These are phyloP conservation scores for Mycena capillaripes DNA, from an alignment of 768 basidiomycete species.

Conservation along the genomic window DNA sequence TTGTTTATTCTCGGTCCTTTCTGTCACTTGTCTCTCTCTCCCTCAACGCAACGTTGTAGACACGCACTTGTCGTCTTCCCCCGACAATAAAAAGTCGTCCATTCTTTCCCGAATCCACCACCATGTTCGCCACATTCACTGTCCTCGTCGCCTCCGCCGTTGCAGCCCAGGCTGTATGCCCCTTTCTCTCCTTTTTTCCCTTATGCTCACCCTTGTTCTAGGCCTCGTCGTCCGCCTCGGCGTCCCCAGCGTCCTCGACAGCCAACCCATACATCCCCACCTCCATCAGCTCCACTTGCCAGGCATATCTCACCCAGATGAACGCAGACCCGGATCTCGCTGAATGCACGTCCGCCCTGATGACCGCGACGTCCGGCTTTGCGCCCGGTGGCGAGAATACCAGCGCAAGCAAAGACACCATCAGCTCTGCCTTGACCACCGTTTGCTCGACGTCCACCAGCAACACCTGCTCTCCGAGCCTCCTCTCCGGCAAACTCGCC, in stretches of 20 bases:
- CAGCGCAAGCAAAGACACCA: slow-evolving; percentile 55
- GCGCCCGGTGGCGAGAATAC: slow-evolving; percentile 55
- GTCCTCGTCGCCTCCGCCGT: slow-evolving; percentile 65
- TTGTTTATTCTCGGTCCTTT: neutral
- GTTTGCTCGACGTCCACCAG: slow-evolving; percentile 68
- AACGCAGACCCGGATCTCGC: slow-evolving; percentile 71
- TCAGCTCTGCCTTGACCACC: slow-evolving; percentile 64
- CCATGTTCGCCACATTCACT: slow-evolving; percentile 42
- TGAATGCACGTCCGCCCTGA: slow-evolving; percentile 74
- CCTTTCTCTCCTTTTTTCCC: slow-evolving; percentile 25
- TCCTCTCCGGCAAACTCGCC: slow-evolving; percentile 73
- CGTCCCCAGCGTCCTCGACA: slow-evolving; percentile 42
- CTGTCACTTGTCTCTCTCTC: slow-evolving; percentile 36
- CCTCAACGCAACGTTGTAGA: slow-evolving; percentile 24
- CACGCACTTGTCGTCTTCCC: slow-evolving; percentile 38
- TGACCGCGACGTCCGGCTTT: slow-evolving; percentile 70
- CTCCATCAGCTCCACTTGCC: slow-evolving; percentile 69
- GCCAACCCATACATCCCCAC: slow-evolving; percentile 75
- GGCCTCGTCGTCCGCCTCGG: slow-evolving; percentile 35
- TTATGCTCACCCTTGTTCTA: slow-evolving; percentile 16
- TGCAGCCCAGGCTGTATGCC: slow-evolving; percentile 65
- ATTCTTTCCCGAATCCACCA: slow-evolving; percentile 52
- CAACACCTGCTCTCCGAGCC: slow-evolving; percentile 66
- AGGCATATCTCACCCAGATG: slow-evolving; percentile 69
- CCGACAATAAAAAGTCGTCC: slow-evolving; percentile 60